phyloP scores from a whole-genome alignment of 2,329 filamentous ascomycete genomes.

The Xylaria sp. region DNA sequence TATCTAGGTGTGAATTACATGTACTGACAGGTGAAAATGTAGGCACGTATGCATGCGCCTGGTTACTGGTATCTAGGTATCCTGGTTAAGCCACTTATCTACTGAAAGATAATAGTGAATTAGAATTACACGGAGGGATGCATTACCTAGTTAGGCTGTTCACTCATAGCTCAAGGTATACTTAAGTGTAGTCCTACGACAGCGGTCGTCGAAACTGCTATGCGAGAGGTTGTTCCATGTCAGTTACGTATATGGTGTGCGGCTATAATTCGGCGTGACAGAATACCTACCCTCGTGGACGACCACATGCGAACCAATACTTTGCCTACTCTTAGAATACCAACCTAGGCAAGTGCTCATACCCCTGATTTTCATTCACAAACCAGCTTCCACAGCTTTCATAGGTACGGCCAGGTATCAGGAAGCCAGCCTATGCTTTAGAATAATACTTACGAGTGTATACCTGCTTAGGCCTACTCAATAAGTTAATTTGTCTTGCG shows the following conservation, averaged over 20 bases:
- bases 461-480: slow-evolving; percentile 26
- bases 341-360: slow-evolving; percentile 12
- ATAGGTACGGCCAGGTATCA: not conserved
- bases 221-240: slow-evolving; percentile 11
- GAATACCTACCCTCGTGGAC: not conserved
- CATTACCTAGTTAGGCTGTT: slow-evolving; percentile 20
- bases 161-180: not conserved
- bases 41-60: not conserved
- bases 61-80: not conserved
- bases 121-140: not conserved
- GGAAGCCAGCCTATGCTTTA: not conserved
- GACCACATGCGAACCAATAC: slow-evolving; percentile 15
- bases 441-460: slow-evolving; percentile 10
- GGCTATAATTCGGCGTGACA: slow-evolving; percentile 21
- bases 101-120: not conserved
- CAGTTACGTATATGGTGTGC: slow-evolving; percentile 8
- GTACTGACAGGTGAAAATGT: slow-evolving; percentile 1
- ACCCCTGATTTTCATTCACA: slow-evolving; percentile 5
- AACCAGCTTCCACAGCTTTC: not conserved
- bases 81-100: not conserved
- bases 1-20: not conserved
- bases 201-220: slow-evolving; percentile 3
- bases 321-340: slow-evolving; percentile 4
- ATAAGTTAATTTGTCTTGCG: slow-evolving; percentile 12
- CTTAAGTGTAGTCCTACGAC: slow-evolving; percentile 11